These are phyloP conservation scores for Penicillium cosmopolitanum DNA, from an alignment of 495 filamentous ascomycete genomes.

Conservation along the genomic window DNA sequence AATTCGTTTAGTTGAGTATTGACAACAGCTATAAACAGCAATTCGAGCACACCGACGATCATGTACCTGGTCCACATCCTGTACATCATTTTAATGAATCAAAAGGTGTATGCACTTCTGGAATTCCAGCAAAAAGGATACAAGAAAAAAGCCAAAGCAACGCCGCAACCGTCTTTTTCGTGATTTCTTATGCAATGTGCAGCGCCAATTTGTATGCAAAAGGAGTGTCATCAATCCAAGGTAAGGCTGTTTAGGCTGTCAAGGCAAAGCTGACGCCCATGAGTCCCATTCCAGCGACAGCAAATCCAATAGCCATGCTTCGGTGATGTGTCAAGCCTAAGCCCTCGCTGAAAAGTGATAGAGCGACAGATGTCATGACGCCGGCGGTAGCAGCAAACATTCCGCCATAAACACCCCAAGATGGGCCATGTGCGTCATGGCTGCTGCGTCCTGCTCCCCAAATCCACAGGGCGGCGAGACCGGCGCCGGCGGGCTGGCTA, in stretches of 20 bases:
- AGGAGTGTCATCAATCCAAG: conserved; percentile 2
- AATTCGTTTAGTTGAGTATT: not conserved
- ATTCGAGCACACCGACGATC: not conserved
- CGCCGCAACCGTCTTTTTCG: not conserved
- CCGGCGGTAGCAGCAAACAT: conserved; percentile 91
- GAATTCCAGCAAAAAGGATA: not conserved
- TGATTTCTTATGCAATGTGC: not conserved
- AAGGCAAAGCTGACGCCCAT: conserved; percentile 87
- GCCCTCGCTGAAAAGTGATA: conserved; percentile 88
- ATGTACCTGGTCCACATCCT: not conserved
- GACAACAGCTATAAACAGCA: conserved; percentile 4
- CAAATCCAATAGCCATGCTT: conserved; percentile 79
- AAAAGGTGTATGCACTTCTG: not conserved
- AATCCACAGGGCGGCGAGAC: conserved; percentile 83
- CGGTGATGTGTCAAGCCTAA: conserved; percentile 79
- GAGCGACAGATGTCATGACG: conserved; percentile 90
- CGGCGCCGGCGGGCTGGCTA: conserved; percentile 85
- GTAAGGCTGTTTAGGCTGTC: conserved; percentile 51
- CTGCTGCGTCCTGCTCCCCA: conserved; percentile 57
- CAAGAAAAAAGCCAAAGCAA: not conserved
- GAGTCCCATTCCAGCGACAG: conserved; percentile 86
- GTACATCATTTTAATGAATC: not conserved
- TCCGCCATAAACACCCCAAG: conserved; percentile 78
- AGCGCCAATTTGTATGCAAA: conserved; percentile 2
- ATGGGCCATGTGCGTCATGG: conserved; percentile 49